Evolutionary conservation across 768 basidiomycete species (phyloP).

Genomic region (Epithele typhae): DNA sequence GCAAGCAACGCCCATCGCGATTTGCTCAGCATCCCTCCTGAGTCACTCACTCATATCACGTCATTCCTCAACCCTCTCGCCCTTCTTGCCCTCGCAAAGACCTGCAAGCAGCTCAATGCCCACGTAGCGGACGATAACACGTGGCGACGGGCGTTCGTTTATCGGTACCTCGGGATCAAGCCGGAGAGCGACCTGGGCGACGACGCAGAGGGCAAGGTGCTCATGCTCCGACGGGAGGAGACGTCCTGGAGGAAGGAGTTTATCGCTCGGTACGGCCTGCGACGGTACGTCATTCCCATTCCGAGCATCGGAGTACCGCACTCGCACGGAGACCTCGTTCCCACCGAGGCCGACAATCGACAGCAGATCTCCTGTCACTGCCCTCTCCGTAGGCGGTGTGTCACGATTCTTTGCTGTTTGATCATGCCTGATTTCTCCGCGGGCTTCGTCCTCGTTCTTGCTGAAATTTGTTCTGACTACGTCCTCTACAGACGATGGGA

Average conservation of each 20-base stretch:
- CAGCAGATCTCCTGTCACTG: too few relatives aligned
- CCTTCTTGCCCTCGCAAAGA: conserved; percentile 52
- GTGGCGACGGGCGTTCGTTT: conserved; percentile 72
- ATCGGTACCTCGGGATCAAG: conserved; percentile 58
- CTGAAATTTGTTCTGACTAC: too few relatives aligned
- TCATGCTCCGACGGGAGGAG: conserved; percentile 54
- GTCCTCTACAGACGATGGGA: conserved; percentile 58
- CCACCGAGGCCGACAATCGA: too few relatives aligned
- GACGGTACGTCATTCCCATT: conserved; percentile 46
- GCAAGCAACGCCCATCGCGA: conserved; percentile 6
- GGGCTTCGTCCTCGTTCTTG: too few relatives aligned
- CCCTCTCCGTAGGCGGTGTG: too few relatives aligned
- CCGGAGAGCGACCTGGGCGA: conserved; percentile 55
- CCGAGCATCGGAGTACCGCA: too few relatives aligned
- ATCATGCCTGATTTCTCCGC: too few relatives aligned
- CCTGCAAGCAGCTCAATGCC: conserved; percentile 47
- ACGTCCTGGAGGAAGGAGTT: conserved; percentile 70
- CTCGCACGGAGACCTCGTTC: too few relatives aligned
- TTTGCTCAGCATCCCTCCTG: conserved; percentile 55
- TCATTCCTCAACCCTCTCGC: conserved; percentile 63
- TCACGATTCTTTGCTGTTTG: too few relatives aligned
- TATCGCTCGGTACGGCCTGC: conserved; percentile 48
- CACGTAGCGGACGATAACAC: conserved; percentile 78
- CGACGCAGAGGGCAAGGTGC: conserved; percentile 30
- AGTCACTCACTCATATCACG: conserved; percentile 75